Evolutionary conservation across 139 green algal species (phyloP), one percentile per base, ranked within the genome.

Genomic region (Coelastrella sp.): DNA sequence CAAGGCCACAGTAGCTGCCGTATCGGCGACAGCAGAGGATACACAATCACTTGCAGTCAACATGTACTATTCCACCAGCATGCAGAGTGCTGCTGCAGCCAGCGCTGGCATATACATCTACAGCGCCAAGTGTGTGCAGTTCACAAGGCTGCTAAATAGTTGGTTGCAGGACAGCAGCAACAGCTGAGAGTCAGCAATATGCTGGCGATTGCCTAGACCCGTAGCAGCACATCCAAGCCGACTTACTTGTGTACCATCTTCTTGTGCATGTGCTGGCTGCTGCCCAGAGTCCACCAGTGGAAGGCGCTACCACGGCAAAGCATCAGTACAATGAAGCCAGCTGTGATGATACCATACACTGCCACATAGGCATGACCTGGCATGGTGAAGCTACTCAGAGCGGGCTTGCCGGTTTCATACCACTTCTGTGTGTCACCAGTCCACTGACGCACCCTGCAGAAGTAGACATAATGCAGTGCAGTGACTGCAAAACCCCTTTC

Each of bases 321-420:
- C 93, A 95, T 95, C 76, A 93, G 89, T 32, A 87, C 59, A 22
- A 94, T 84, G 88, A 92, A 95, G 64, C 80, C 81, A 7, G 94
- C 56, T 13, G 91, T 91, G 20, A 92, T 85, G 58, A 90, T 84
- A 4, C 92, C 80, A 73, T 94, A 96, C 83, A 90, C 81, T 54
- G 91, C 78, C 2, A 91, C 89, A 87, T 96, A 96, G 64, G 88
- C 85, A 20, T 86, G 23, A 20, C 84, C 84, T 56, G 89, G 87
- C 16, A 59, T 60, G 5, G 64, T 23, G 83, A 87, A 92, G 32
- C 32, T 1, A 47, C 32, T 47, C 32, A 47, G 32, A 3, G 56
- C n/a, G 4, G 76, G n/a, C 61, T 64, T 90, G n/a, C 80, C 57
- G 23, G 7, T 14, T 22, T 23, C 73, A 56, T 92, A 93, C 68